phyloP scores from a whole-genome alignment of 345 rosid species.

The Ricinus communis region DNA sequence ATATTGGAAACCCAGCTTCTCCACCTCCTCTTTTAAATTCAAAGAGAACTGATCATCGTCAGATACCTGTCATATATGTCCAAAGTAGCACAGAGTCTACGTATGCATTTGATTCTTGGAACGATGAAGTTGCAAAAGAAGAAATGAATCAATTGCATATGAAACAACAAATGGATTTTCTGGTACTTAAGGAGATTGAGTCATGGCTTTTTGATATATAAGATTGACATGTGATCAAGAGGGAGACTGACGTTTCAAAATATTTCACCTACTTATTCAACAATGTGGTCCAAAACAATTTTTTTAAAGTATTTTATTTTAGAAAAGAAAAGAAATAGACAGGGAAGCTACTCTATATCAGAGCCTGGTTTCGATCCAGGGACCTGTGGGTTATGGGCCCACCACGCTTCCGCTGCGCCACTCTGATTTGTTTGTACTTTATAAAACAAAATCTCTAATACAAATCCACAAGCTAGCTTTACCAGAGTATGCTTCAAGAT shows the following conservation, averaged over 20 bases:
- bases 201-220: conserved; percentile 1
- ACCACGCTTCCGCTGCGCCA: conserved; percentile 37
- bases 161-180: background rate
- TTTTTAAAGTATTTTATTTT: too few species aligned
- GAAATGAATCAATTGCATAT: background rate
- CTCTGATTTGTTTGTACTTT: conserved; percentile 24
- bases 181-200: background rate
- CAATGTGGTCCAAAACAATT: too few species aligned
- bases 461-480: too few species aligned
- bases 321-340: too few species aligned
- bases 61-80: too few species aligned
- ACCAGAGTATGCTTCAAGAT: too few species aligned
- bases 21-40: background rate
- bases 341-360: too few species aligned
- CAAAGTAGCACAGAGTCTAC: background rate
- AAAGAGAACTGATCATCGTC: too few species aligned
- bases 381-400: conserved; percentile 41
- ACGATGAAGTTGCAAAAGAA: background rate
- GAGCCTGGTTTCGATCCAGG: conserved; percentile 13
- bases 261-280: too few species aligned
- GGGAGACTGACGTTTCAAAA: too few species aligned
- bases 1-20: background rate
- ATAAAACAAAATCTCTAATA: too few species aligned
- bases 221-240: too few species aligned
- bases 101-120: background rate